These are phyloP conservation scores for Linnemannia elongata DNA, from an alignment of 192 early-diverging fungal genomes.

Conservation along the genomic window DNA sequence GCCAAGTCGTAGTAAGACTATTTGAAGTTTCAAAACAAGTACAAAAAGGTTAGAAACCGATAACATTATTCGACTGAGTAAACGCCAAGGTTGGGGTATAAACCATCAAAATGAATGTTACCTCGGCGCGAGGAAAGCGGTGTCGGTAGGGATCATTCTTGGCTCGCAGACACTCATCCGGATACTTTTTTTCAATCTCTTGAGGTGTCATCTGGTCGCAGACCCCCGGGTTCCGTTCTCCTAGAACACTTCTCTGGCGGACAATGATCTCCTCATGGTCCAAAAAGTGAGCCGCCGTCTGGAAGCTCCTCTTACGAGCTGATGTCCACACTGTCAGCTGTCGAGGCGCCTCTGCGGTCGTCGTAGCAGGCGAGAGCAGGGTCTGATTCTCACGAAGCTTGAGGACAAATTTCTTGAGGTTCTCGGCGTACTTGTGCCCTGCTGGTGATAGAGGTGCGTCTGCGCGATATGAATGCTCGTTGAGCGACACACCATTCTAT, in stretches of 20 bases:
- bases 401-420: conserved; percentile 71
- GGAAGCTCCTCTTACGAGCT: conserved; percentile 72
- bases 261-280: conserved; percentile 67
- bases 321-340: conserved; percentile 82
- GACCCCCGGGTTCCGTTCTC: conserved; percentile 79
- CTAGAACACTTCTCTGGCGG: conserved; percentile 74
- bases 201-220: conserved; percentile 75
- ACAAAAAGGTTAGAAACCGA: neutral
- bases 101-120: conserved; percentile 19
- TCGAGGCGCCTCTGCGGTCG: conserved; percentile 13
- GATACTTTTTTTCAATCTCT: conserved; percentile 76
- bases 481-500: conserved; percentile 74
- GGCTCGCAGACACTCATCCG: conserved; percentile 74
- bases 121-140: conserved; percentile 85
- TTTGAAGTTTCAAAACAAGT: neutral
- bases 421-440: conserved; percentile 74
- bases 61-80: no score
- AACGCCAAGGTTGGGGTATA: no score
- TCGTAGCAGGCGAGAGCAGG: neutral
- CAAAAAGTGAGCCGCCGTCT: conserved; percentile 79
- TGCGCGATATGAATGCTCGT: conserved; percentile 77
- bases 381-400: conserved; percentile 56
- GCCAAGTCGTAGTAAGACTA: conserved; percentile 88
- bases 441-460: conserved; percentile 76
- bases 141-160: conserved; percentile 80